A percentile compares a stretch with the other conserved stretches of the same genome.
These are phyloP conservation scores for Drechslerella coelobrocha DNA, from an alignment of 2,329 filamentous ascomycete genomes.

Conservation along the genomic window DNA sequence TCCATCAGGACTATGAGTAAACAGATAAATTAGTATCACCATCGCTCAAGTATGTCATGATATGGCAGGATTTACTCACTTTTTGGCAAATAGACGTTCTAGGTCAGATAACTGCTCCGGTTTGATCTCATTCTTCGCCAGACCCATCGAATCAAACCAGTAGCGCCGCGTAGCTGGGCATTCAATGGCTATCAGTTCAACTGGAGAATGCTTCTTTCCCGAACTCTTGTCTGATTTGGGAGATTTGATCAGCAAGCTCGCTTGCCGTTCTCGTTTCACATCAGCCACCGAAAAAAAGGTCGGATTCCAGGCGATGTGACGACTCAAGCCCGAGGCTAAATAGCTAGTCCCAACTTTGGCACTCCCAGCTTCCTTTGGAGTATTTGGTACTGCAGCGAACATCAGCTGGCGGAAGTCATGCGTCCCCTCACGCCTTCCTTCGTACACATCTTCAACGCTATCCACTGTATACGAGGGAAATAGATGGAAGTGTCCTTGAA, in stretches of 20 bases:
- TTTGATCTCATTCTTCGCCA: neutral
- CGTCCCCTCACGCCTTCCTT: neutral
- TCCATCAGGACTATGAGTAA: constrained; percentile 19
- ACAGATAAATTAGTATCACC: neutral
- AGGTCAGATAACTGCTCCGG: neutral
- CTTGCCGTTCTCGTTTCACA: neutral
- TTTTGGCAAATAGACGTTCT: constrained; percentile 10
- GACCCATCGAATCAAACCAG: constrained; percentile 8
- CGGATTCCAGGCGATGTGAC: neutral
- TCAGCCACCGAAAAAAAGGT: neutral
- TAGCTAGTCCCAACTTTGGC: neutral
- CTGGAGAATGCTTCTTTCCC: neutral
- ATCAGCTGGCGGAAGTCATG: neutral
- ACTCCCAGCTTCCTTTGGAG: neutral
- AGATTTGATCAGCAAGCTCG: neutral
- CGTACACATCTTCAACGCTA: neutral
- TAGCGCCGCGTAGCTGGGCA: constrained; percentile 9
- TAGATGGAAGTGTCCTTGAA: constrained; percentile 9
- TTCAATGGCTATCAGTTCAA: neutral
- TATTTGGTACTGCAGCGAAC: neutral
- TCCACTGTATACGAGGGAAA: constrained; percentile 10
- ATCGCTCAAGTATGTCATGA: neutral
- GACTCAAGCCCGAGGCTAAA: neutral
- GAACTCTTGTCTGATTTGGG: neutral
- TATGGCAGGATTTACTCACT: constrained; percentile 21